phyloP scores from a whole-genome alignment of 441 rosid genomes.

The Corymbia citriodora region DNA sequence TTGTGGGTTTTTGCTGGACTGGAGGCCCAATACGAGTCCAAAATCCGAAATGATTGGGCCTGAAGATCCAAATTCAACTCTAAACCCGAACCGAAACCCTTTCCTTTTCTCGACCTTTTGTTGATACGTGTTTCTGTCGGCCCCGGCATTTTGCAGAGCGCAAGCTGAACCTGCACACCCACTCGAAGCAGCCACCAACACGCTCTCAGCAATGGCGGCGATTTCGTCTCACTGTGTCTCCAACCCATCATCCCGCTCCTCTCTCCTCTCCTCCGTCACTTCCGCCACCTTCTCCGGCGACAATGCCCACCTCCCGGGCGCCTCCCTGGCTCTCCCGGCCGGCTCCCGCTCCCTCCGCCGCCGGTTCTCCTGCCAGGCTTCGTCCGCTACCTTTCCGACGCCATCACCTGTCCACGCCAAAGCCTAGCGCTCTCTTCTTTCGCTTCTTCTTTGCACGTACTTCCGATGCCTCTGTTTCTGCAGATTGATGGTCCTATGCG shows the following conservation, averaged over 20 bases:
- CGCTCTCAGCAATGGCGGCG: conserved; percentile 52
- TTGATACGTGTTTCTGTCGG: not conserved
- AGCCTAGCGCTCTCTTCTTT: conserved; percentile 22
- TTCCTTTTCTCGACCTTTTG: not conserved
- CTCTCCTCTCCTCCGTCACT: conserved; percentile 28
- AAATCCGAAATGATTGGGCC: not conserved
- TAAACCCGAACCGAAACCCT: not conserved
- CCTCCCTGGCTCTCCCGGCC: conserved; percentile 27
- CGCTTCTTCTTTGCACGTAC: not conserved
- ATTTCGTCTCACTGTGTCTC: conserved; percentile 38
- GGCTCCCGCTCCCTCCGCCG: conserved; percentile 20
- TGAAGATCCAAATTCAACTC: not conserved
- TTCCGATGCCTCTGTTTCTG: not conserved
- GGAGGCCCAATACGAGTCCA: not conserved
- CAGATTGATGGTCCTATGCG: not conserved
- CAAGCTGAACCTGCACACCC: not conserved
- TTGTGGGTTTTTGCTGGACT: not conserved
- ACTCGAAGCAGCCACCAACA: not conserved
- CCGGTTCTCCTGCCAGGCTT: conserved; percentile 56
- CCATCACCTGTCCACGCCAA: conserved; percentile 29
- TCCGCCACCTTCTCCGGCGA: conserved; percentile 19
- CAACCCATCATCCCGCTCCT: conserved; percentile 21
- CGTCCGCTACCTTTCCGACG: conserved; percentile 49
- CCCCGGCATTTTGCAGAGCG: not conserved
- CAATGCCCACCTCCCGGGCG: conserved; percentile 19